phyloP scores from a whole-genome alignment of 768 basidiomycete species.

The Boletus subcaerulescens region DNA sequence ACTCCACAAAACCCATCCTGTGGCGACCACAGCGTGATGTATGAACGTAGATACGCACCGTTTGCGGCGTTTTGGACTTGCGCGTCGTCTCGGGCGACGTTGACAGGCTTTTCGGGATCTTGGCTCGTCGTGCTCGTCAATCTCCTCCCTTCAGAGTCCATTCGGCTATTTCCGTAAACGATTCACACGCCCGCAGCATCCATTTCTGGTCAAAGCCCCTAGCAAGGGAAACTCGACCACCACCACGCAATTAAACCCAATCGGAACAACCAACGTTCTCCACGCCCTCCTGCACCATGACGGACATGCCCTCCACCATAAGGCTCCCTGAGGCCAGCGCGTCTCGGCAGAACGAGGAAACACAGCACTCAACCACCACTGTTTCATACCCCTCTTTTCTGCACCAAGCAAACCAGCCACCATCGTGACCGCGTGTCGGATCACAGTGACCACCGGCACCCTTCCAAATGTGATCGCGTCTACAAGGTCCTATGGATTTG shows the following conservation, averaged over 20 bases:
- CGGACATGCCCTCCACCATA: conserved; percentile 24
- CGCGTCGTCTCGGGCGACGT: conserved; percentile 42
- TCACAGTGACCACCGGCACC: conserved; percentile 62
- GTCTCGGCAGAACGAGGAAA: conserved; percentile 52
- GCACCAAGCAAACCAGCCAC: conserved; percentile 30
- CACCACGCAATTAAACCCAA: conserved; percentile 79
- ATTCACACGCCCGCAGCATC: too few species aligned
- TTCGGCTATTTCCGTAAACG: too few species aligned
- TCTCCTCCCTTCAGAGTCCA: neutral
- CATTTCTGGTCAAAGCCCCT: too few species aligned
- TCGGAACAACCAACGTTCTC: conserved; percentile 34
- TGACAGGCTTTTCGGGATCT: conserved; percentile 29
- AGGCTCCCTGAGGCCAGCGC: neutral
- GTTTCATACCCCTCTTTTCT: conserved; percentile 39
- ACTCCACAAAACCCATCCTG: conserved; percentile 2
- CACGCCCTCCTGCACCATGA: conserved; percentile 33
- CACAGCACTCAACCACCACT: conserved; percentile 75
- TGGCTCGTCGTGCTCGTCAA: conserved; percentile 18
- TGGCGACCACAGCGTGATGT: conserved; percentile 3
- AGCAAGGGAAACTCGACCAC: conserved; percentile 33
- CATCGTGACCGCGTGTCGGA: conserved; percentile 54
- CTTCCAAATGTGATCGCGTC: conserved; percentile 79
- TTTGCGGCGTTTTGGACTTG: conserved; percentile 35
- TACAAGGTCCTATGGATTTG: conserved; percentile 50
- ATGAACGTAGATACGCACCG: conserved; percentile 36